Evolutionary conservation across 2,329 filamentous ascomycete genomes (phyloP), one percentile per base, ranked within the genome.

Genomic region (Graphiopsis chlorocephala): DNA sequence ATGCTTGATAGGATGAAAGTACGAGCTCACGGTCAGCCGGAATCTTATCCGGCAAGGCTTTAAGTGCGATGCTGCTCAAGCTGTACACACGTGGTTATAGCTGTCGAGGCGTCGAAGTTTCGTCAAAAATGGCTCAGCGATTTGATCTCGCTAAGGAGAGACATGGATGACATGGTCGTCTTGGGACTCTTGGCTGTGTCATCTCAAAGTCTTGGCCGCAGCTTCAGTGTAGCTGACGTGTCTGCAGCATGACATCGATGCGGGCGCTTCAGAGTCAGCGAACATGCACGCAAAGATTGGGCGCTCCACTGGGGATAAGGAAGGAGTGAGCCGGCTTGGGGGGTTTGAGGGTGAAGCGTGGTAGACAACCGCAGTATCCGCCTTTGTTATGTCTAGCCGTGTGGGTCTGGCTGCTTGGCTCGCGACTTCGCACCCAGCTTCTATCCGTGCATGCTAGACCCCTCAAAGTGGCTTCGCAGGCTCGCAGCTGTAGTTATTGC

Each of bases 161-260:
- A 50, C 58, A 50, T 25, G 42, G 26, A 48, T 48, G 58, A 26
- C 28, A 50, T 48, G 58, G 48, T 48, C 31, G 20, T 61, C 58
- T 61, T n/a, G n/a, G n/a, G n/a, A n/a, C n/a, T n/a, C n/a, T n/a
- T 61, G 59, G 59, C 59, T 38, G 28, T 61, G 45, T 38, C 20
- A 53, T 48, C 35, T 42, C 31, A 31, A 48, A 42, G 60, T 50
- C 60, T 62, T 62, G 60, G 60, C 60, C 60, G 60, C 60, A 62
- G 31, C 31, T 28, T 55, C 12, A 11, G 23, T 15, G 33, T 50
- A 62, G 60, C 60, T 62, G 60, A 62, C 15, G 23, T 15, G 28
- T 35, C 59, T 62, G 60, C 60, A 61, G 45, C 59, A 35, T 62
- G 60, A 62, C 60, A 62, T 62, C 47, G 33, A 35, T 20, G 20